These are phyloP conservation scores for Rhodotorula sphaerocarpa DNA, from an alignment of 768 basidiomycete genomes.

Conservation along the genomic window DNA sequence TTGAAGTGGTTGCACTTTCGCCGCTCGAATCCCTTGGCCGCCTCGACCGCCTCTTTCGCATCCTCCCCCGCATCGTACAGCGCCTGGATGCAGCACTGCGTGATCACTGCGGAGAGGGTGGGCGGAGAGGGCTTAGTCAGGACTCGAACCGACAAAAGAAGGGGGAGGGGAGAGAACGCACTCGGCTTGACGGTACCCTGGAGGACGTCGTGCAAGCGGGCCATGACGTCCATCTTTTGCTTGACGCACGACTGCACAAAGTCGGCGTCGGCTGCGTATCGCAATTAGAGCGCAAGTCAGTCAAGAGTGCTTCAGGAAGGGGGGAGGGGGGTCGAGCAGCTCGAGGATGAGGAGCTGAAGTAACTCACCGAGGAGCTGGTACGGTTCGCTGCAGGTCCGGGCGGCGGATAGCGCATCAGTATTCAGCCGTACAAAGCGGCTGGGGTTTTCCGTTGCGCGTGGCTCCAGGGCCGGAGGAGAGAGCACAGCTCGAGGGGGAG, in stretches of 20 bases:
- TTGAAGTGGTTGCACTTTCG: constrained; percentile 94
- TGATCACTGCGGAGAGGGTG: constrained; percentile 63
- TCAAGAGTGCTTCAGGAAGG: too few species aligned
- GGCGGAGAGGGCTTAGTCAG: too few species aligned
- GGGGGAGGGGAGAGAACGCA: constrained; percentile 48
- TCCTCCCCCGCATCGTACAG: constrained; percentile 57
- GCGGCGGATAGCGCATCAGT: not conserved
- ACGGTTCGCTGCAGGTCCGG: constrained; percentile 54
- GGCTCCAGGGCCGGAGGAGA: too few species aligned
- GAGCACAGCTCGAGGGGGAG: too few species aligned
- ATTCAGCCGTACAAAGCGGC: not conserved
- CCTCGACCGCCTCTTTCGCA: constrained; percentile 67
- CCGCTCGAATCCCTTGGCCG: constrained; percentile 88
- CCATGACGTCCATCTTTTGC: constrained; percentile 65
- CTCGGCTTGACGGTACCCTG: constrained; percentile 87
- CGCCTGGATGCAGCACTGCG: constrained; percentile 92
- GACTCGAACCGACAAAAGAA: constrained; percentile 43
- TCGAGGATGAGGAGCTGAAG: not conserved
- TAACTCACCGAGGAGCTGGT: constrained; percentile 71
- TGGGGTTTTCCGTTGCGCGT: too few species aligned
- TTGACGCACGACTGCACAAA: constrained; percentile 64
- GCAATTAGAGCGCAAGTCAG: too few species aligned
- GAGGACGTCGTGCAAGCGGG: constrained; percentile 65
- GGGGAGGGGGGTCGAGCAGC: not conserved
- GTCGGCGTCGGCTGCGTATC: constrained; percentile 70